Evolutionary conservation across 2,329 filamentous ascomycete species (phyloP), one percentile per base, ranked within the genome.

Genomic region (Clonostachys chloroleuca): DNA sequence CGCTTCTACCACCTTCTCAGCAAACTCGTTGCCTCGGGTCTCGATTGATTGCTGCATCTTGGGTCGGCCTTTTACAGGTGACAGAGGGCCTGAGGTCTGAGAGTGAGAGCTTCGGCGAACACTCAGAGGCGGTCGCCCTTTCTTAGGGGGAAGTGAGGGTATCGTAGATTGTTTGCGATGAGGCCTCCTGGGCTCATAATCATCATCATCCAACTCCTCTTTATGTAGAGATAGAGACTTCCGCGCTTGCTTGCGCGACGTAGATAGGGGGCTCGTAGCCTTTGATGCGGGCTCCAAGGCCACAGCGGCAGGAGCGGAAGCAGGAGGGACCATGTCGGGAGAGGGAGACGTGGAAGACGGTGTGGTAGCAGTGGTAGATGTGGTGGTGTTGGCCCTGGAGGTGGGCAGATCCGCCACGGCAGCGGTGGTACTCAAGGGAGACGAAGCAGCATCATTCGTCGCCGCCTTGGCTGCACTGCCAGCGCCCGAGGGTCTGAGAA

Each of bases 1-100:
- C 34, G 64, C 57, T 59, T 81, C 76, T 37, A 85, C 69, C 30
- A 81, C 74, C 56, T 67, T 74, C 54, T 77, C 77, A 24, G 41
- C 44, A 34, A 24, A 44, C 14, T 17, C 18, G 16, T 24, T 17
- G 16, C 13, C 12, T 20, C 40, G 24, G 24, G 24, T 30, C 24
- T 30, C 24, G 24, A 30, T 30, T 30, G 24, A 30, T 30, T 30
- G 24, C 24, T 30, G 24, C 24, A 30, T 30, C 24, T 30, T 30
- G 8, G 24, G 24, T 9, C 24, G 24, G 24, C 24, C 24, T 30
- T 30, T 30, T 3, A 30, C 24, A 4, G 24, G 24, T 30, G 24
- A 30, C 8, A 30, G 24, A 30, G 24, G 24, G 24, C 24, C n/a
- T 18, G 40, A 13, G 34, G 36, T 17, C 8, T 30, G 24, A 10